Evolutionary conservation across 495 filamentous ascomycete species (phyloP), one percentile per base, ranked within the genome.

Genomic region (Penicillium pulvis): DNA sequence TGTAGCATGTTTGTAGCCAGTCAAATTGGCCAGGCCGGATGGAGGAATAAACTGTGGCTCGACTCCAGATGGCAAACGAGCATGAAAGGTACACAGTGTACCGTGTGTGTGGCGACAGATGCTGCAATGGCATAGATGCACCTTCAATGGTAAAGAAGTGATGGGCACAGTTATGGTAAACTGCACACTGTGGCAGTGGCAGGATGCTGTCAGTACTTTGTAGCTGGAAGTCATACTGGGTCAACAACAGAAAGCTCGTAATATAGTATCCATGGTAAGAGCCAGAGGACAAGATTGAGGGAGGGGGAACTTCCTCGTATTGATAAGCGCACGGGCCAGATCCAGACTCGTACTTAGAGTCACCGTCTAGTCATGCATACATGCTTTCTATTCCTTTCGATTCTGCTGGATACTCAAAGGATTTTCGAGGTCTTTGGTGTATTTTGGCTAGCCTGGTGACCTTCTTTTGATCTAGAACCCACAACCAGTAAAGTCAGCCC

Each of bases 71-170:
- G 67, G 80, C 23, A 81, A 59, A 2, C 61, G 51, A 4, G 78
- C 63, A 45, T 84, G 83, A n/a, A 80, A 82, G 23, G 70, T 75
- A 52, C 76, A 84, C 9, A 84, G 72, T 4, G 81, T 69, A 42
- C 88, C 87, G 16, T 82, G 81, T 6, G 72, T 71, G 56, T 82
- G 82, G 48, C 88, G 84, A 62, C 86, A 90, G 46, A 75, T 74
- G 64, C 72, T 71, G 75, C 87, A 90, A 61, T 87, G 86, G 71
- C 87, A 90, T 43, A 90, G 57, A 41, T 75, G 71, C n/a, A 71
- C 58, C 46, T 65, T 53, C 12, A 74, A 53, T 6, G 71, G 73
- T 30, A 74, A 59, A 11, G 53, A 16, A 59, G 53, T 23, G 49
- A 60, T 35, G 45, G 68, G 60, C 30, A 72, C 20, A 51, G 60